These are phyloP conservation scores for Termitomyces sp. DNA, from an alignment of 768 basidiomycete genomes.

Conservation along the genomic window DNA sequence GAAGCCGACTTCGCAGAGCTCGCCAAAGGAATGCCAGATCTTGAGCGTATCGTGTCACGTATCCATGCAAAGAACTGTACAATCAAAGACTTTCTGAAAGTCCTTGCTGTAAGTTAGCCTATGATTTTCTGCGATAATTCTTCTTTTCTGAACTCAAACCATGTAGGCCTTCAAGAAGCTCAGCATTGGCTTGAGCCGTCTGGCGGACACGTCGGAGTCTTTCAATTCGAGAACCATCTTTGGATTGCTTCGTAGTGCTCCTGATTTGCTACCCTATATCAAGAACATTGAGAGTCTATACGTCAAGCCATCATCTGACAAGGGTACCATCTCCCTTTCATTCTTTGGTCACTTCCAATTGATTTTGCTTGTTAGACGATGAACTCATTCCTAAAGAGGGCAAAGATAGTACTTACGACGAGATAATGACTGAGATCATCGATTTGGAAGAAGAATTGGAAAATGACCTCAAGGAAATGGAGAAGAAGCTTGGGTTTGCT, in stretches of 20 bases:
- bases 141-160: neutral
- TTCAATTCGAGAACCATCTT: slow-evolving; percentile 78
- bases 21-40: slow-evolving; percentile 81
- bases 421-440: slow-evolving; percentile 62
- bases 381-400: slow-evolving; percentile 80
- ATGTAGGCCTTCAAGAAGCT: slow-evolving; percentile 70
- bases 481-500: slow-evolving; percentile 61
- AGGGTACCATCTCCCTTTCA: slow-evolving; percentile 38
- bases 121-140: neutral
- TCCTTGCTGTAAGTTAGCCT: slow-evolving; percentile 51
- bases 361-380: slow-evolving; percentile 37
- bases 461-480: slow-evolving; percentile 55
- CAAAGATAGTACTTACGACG: slow-evolving; percentile 82
- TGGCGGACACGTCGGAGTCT: slow-evolving; percentile 59
- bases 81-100: slow-evolving; percentile 82
- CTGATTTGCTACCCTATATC: slow-evolving; percentile 69
- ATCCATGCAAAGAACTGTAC: slow-evolving; percentile 91
- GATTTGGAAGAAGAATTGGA: slow-evolving; percentile 69
- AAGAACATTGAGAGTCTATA: slow-evolving; percentile 73
- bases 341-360: neutral
- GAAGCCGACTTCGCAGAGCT: slow-evolving; percentile 69
- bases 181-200: slow-evolving; percentile 54
- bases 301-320: slow-evolving; percentile 44
- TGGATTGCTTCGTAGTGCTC: slow-evolving; percentile 72
- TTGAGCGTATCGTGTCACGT: slow-evolving; percentile 90